A percentile compares a stretch with the other conserved stretches of the same genome.
Evolutionary conservation across 495 filamentous ascomycete genomes (phyloP).

Genomic region (Bacidia rubella): DNA sequence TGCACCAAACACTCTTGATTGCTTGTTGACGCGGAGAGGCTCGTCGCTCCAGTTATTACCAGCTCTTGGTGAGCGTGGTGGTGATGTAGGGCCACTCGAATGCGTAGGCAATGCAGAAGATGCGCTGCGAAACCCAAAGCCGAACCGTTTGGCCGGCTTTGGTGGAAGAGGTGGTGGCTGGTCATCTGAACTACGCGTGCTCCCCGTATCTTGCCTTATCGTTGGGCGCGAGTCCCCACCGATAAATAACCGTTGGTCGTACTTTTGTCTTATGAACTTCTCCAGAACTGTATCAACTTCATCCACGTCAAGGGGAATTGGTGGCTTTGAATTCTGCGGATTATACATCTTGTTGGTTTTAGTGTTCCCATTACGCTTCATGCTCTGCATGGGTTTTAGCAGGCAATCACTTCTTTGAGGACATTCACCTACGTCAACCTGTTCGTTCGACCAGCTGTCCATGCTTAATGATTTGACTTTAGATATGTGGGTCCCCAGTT

Average conservation of each 20-base stretch:
- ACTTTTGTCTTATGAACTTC: constrained; percentile 86
- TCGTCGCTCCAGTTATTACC: constrained; percentile 15
- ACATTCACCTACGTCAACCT: constrained; percentile 63
- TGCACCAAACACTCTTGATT: constrained; percentile 53
- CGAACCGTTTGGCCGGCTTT: constrained; percentile 65
- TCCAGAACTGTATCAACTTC: constrained; percentile 89
- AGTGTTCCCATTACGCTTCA: constrained; percentile 80
- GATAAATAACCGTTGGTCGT: constrained; percentile 52
- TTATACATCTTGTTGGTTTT: constrained; percentile 81
- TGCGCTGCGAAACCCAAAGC: constrained; percentile 54
- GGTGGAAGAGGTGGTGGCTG: constrained; percentile 70
- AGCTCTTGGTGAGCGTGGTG: constrained; percentile 19
- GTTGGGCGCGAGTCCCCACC: constrained; percentile 25
- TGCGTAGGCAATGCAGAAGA: constrained; percentile 52
- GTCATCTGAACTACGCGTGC: constrained; percentile 34
- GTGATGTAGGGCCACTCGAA: constrained; percentile 23
- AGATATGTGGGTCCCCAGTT: constrained; percentile 92
- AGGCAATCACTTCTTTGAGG: constrained; percentile 14
- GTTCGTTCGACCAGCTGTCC: constrained; percentile 90
- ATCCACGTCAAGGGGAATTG: constrained; percentile 77
- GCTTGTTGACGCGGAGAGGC: constrained; percentile 37
- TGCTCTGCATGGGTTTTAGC: constrained; percentile 42
- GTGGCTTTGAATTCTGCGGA: constrained; percentile 62
- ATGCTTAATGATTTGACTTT: constrained; percentile 97
- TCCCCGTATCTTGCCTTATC: constrained; percentile 34